phyloP scores from a whole-genome alignment of 345 rosid genomes.

The Citrus sp. region DNA sequence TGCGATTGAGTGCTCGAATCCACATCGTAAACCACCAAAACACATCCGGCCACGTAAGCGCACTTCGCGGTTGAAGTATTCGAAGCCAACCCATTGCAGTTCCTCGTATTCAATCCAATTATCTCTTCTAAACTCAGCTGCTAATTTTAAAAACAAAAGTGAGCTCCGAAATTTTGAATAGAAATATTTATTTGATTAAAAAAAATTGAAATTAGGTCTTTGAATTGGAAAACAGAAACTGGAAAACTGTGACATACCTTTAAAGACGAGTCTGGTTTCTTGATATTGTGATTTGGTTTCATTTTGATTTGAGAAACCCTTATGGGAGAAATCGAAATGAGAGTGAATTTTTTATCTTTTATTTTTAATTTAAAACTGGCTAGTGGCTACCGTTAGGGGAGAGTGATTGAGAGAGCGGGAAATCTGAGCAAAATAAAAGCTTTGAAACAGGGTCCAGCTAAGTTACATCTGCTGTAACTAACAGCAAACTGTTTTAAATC shows the following conservation, averaged over 20 bases:
- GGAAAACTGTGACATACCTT: conserved; percentile 31
- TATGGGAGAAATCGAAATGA: conserved; percentile 2
- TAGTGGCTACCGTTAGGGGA: background rate
- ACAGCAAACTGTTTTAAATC: too few species aligned
- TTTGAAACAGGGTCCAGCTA: background rate
- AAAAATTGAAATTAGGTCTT: background rate
- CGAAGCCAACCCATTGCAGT: conserved; percentile 65
- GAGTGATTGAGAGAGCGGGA: conserved; percentile 23
- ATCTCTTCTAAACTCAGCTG: conserved; percentile 65
- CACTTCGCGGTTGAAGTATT: conserved; percentile 36
- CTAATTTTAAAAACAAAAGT: background rate
- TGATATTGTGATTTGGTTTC: conserved; percentile 46
- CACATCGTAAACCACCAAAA: conserved; percentile 59
- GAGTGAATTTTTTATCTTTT: background rate
- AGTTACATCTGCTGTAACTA: background rate
- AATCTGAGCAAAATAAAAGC: conserved; percentile 7
- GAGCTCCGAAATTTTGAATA: background rate
- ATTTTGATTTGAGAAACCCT: conserved; percentile 16
- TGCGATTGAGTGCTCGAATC: conserved; percentile 55
- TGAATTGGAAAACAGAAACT: background rate
- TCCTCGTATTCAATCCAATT: conserved; percentile 64
- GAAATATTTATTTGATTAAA: background rate
- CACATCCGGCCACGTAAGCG: conserved; percentile 78
- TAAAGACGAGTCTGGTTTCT: conserved; percentile 46
- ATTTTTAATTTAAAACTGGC: background rate